Base-by-base conservation (phyloP, 1,284 basidiomycete species). In the Ceratobasidium sp. region DNA sequence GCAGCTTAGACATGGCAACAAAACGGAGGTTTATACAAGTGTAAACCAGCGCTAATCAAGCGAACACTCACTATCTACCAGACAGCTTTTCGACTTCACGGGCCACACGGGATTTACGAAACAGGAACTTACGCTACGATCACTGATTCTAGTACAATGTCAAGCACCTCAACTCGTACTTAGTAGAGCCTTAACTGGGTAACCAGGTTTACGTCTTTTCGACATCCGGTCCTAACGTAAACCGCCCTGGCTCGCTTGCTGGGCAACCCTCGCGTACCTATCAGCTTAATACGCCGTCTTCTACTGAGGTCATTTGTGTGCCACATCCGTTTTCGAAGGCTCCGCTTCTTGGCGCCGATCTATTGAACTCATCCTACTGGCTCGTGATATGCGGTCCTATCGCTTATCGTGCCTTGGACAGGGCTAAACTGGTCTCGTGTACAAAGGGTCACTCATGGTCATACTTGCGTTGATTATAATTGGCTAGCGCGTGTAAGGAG, bases 281-380 rank as follows among this genome's bases (percentile, higher is more conserved):
- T 39, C n/a, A 8, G 6, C 34, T 2, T 28, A 57, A 57, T 23
- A 8, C 32, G 16, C 32, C 34, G 14, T 57, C 53, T 21, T 36
- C 53, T 36, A 57, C 53, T 57, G 53, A 57, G 53, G 18, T 57
- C 53, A 57, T 57, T 14, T 57, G 16, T 34, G 53, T 57, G 53
- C 53, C 53, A 57, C 53, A 57, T 21, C 6, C n/a, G 23, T 6
- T 3, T 16, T 1, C 18, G 32, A 57, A 21, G 12, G 21, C 21
- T 34, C 53, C 53, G 53, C 32, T 57, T 39, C 53, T 57, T 57
- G 53, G 53, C 53, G 53, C 21, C 53, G 34, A 57, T 36, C 30
- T n/a, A 5, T 23, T 39, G 1, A 5, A 18, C 21, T 4, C 14
- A 57, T 34, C 2, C 34, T 57, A 39, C 53, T 57, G 53, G 53